A percentile compares a stretch with the other conserved stretches of the same genome.
phyloP scores from a whole-genome alignment of 2,329 filamentous ascomycete species.

The Elsinoe batatas region DNA sequence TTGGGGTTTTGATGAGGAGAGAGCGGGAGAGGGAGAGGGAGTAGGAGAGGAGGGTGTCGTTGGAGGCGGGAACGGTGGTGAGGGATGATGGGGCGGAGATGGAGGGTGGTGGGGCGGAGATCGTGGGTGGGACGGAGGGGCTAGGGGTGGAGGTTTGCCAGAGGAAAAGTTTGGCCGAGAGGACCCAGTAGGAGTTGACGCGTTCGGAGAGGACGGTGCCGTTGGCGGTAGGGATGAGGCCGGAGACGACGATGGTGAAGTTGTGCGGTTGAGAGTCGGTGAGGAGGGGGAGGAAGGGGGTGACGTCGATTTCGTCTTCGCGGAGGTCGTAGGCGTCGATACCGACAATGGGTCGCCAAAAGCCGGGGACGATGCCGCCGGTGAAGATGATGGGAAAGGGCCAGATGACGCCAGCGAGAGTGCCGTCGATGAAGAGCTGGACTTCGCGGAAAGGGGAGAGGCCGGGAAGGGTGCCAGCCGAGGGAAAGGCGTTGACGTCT shows the following conservation, averaged over 20 bases:
- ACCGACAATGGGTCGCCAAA: conserved; percentile 71
- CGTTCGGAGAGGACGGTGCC: conserved; percentile 43
- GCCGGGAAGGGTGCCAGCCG: conserved; percentile 49
- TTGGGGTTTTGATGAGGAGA: conserved; percentile 44
- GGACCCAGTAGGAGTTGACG: conserved; percentile 60
- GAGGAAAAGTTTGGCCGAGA: conserved; percentile 72
- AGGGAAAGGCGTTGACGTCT: conserved; percentile 49
- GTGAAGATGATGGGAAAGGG: conserved; percentile 78
- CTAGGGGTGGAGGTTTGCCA: conserved; percentile 50
- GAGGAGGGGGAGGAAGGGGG: conserved; percentile 61
- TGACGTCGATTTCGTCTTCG: conserved; percentile 75
- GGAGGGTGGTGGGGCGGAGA: conserved; percentile 33
- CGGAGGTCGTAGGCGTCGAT: conserved; percentile 68
- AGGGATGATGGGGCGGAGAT: conserved; percentile 3
- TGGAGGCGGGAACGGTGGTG: neutral
- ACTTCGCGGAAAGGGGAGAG: conserved; percentile 69
- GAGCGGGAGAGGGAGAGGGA: conserved; percentile 46
- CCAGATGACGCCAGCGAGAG: conserved; percentile 65
- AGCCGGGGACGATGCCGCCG: conserved; percentile 63
- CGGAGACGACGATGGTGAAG: conserved; percentile 58
- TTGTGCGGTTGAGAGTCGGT: conserved; percentile 55
- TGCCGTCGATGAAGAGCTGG: conserved; percentile 63
- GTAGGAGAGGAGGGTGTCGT: conserved; percentile 32
- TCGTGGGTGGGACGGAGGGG: conserved; percentile 35
- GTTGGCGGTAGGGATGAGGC: conserved; percentile 48